Evolutionary conservation across 257 asterid species (phyloP).

Genomic region (Lantana camara): DNA sequence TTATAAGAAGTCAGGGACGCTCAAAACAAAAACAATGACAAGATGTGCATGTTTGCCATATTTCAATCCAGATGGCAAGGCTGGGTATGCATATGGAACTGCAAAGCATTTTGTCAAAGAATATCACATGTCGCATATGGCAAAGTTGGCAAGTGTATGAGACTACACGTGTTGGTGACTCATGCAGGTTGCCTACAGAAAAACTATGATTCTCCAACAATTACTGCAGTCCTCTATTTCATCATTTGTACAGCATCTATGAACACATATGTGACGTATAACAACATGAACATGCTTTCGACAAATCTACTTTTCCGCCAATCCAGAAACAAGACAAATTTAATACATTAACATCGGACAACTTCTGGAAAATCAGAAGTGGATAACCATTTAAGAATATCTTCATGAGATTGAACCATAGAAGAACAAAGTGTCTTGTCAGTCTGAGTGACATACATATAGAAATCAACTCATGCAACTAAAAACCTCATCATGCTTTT

Average conservation of each 20-base stretch:
- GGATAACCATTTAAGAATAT: neutral
- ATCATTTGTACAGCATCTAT: neutral
- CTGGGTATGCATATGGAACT: neutral
- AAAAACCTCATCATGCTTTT: constrained; percentile 5
- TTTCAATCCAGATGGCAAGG: constrained; percentile 1
- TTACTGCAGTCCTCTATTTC: neutral
- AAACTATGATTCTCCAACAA: constrained; percentile 10
- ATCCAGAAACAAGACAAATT: neutral
- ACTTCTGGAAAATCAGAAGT: neutral
- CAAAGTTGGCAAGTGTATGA: constrained; percentile 11
- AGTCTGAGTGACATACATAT: neutral
- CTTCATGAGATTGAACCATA: neutral
- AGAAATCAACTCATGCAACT: neutral
- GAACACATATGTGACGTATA: constrained; percentile 7
- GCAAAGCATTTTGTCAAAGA: neutral
- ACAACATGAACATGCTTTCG: neutral
- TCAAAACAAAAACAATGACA: constrained; percentile 10
- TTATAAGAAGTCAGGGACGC: constrained; percentile 23
- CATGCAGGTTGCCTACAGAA: neutral
- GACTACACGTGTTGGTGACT: neutral
- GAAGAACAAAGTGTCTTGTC: neutral
- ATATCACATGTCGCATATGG: too few relatives aligned
- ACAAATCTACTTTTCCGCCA: neutral
- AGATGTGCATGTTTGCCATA: constrained; percentile 1
- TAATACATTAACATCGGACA: constrained; percentile 2